A percentile compares a stretch with the other conserved stretches of the same genome.
Conservation (phyloP, 192 early-diverging fungal genomes). For the Rhizoclosmatium sp. region DNA sequence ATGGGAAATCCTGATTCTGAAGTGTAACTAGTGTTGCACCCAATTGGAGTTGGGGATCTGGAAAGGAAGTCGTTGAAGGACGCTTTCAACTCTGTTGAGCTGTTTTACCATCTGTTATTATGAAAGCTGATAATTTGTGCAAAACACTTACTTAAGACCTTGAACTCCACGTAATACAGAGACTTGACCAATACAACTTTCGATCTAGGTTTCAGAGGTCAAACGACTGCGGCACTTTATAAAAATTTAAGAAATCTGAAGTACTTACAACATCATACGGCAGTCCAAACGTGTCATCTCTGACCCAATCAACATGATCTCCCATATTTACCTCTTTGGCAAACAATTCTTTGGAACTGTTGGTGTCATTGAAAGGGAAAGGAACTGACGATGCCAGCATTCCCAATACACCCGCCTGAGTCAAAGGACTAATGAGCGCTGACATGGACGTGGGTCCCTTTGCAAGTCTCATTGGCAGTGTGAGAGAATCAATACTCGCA, state of each 20-base stretch:
- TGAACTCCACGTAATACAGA: slow-evolving; percentile 10
- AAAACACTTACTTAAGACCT: slow-evolving; percentile 19
- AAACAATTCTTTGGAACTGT: slow-evolving; percentile 6
- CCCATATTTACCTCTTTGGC: neutral
- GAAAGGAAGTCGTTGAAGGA: slow-evolving; percentile 16
- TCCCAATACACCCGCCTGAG: slow-evolving; percentile 7
- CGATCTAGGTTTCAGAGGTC: neutral
- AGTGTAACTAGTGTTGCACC: slow-evolving; percentile 19
- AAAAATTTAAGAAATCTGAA: neutral
- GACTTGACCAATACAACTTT: slow-evolving; percentile 23
- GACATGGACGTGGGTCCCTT: neutral
- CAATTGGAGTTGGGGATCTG: slow-evolving; percentile 17
- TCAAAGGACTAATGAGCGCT: neutral
- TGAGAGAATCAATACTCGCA: slow-evolving; percentile 24
- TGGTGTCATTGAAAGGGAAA: slow-evolving; percentile 2
- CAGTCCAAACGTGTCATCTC: slow-evolving; percentile 13
- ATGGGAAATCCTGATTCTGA: slow-evolving; percentile 17
- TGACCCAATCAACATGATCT: slow-evolving; percentile 27
- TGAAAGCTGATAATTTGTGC: neutral
- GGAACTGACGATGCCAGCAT: slow-evolving; percentile 26
- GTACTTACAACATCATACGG: slow-evolving; percentile 11
- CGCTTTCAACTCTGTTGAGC: neutral
- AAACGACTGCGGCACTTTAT: neutral
- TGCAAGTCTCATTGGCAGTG: slow-evolving; percentile 17
- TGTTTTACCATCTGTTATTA: neutral